Evolutionary conservation across 345 rosid species (phyloP).

Genomic region (Populus tremula): DNA sequence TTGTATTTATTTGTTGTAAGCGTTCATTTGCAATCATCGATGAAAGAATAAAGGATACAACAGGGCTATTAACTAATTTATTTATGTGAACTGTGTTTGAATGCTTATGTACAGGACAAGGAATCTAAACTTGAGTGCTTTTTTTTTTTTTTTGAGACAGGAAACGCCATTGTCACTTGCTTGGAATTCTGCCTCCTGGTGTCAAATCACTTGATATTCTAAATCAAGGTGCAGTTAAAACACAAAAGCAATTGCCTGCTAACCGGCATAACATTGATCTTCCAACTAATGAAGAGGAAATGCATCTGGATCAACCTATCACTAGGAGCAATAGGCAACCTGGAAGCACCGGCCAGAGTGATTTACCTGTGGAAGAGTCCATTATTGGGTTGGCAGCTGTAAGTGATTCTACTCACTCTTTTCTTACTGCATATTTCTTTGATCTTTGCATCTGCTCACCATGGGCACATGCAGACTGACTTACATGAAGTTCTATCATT

Average conservation of each 20-base stretch:
- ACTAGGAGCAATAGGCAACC: conserved; percentile 14
- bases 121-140: background rate
- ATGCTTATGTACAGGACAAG: background rate
- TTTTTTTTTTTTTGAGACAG: conserved; percentile 39
- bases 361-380: conserved; percentile 9
- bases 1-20: background rate
- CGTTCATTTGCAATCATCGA: background rate
- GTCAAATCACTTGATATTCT: conserved; percentile 16
- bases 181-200: conserved; percentile 43
- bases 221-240: conserved; percentile 22
- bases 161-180: conserved; percentile 45
- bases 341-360: background rate
- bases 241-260: conserved; percentile 23
- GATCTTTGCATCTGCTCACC: background rate
- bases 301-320: conserved; percentile 21
- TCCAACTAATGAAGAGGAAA: conserved; percentile 23
- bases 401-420: conserved; percentile 16
- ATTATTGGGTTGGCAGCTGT: conserved; percentile 15
- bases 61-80: background rate
- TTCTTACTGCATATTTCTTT: background rate
- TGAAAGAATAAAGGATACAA: background rate
- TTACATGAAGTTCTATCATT: background rate
- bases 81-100: background rate
- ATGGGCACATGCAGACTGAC: background rate
- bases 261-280: conserved; percentile 14